Base-by-base conservation (phyloP, 306 rosid genomes). In the Lotus japonicus region DNA sequence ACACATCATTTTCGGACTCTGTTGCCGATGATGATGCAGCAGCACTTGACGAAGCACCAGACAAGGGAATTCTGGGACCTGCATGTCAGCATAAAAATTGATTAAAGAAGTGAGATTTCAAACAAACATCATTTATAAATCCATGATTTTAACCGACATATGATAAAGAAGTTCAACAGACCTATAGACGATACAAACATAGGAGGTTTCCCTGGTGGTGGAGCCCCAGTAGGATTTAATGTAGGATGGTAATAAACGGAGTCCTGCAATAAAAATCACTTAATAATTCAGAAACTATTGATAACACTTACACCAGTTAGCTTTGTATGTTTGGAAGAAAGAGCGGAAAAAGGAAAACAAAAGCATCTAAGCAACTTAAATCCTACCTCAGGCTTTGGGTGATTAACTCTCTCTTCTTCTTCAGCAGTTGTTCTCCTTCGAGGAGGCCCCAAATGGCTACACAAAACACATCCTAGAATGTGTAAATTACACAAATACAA, bases 181-280 rank as follows among this genome's bases (percentile, higher is more conserved):
- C 99, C 99, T 62, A 95, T 84, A 16, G 97, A 85, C 11, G 99
- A 95, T 76, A 88, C 87, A 82, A 81, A 95, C 97, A 95, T 90
- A 38, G 97, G 99, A 60, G 99, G 96, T 82, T 95, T 95, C 76
- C 99, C 99, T 23, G 99, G 99, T 13, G 99, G 99, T 23, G 99
- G 99, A 72, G 99, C 99, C 26, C 99, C 99, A 11, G 97, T 90
- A 58, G 99, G 99, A 69, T 95, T 95, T 76, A 95, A 73, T 9
- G 92, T 85, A 59, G 99, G 96, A 70, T 95, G 97, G 55, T 82
- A 90, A 79, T 90, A 90, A 55, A 90, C 97, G 45, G 97, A 90
- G 72, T 87, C 95, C 97, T 90, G 81, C 58, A 51, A 74, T 19
- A 53, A 63, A 81, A 56, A 21, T 14, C 55, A 26, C 12, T 28